These are phyloP conservation scores for Mucor racemosus DNA, from an alignment of 371 early-diverging fungal genomes.

Conservation along the genomic window DNA sequence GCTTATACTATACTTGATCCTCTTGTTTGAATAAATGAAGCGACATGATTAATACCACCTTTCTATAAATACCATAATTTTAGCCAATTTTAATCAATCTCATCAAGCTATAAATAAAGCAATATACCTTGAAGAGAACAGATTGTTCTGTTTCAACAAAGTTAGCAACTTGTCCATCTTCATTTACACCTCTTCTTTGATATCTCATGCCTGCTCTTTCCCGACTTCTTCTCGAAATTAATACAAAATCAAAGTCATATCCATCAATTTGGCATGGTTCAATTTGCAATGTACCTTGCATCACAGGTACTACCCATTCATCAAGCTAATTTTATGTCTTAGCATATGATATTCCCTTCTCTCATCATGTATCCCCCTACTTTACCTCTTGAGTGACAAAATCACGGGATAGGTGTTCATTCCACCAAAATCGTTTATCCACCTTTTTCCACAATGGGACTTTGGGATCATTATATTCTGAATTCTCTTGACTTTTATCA, in stretches of 20 bases:
- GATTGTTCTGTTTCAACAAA: constrained; percentile 77
- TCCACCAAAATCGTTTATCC: constrained; percentile 70
- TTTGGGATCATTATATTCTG: constrained; percentile 19
- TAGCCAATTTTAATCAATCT: background rate
- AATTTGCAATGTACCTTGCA: constrained; percentile 73
- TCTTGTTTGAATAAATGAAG: constrained; percentile 69
- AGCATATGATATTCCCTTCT: background rate
- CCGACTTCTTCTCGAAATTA: constrained; percentile 63
- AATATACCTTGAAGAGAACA: constrained; percentile 44
- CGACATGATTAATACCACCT: constrained; percentile 54
- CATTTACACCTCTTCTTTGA: constrained; percentile 67
- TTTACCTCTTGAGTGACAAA: constrained; percentile 50
- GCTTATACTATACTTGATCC: constrained; percentile 57
- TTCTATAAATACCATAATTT: constrained; percentile 30
- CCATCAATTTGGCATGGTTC: constrained; percentile 67
- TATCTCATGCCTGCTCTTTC: constrained; percentile 71
- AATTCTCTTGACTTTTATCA: constrained; percentile 29
- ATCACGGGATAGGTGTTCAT: constrained; percentile 60
- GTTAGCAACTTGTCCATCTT: constrained; percentile 67
- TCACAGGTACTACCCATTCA: constrained; percentile 67
- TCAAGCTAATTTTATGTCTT: constrained; percentile 44
- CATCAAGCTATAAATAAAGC: too few relatives aligned
- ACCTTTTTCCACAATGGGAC: constrained; percentile 35
- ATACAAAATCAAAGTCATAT: constrained; percentile 58
- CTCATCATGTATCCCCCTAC: background rate